phyloP scores from a whole-genome alignment of 129 eudicot species.

The Helianthus annuus region HanXRQr2.0-SUNRISE NC_035433.2:133903505-133904004 shows the following conservation, averaged over 20 bases:
- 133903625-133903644: no score
- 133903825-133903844: conserved; percentile 12
- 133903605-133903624: no score
- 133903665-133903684: no score
- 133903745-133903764: neutral
- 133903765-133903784: neutral
- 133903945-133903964: conserved; percentile 78
- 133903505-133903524: no score
- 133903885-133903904: conserved; percentile 76
- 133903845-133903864: conserved; percentile 79
- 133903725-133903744: no score
- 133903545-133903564: no score
- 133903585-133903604: no score
- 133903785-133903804: neutral
- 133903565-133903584: no score
- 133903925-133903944: conserved; percentile 63
- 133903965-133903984: conserved; percentile 71
- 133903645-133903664: no score
- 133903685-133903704: no score
- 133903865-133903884: conserved; percentile 90
- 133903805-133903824: neutral
- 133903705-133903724: no score
- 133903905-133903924: conserved; percentile 61
- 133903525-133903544: no score
- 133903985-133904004: conserved; percentile 59